These are phyloP conservation scores for Yarrowia yakushimensis DNA, from an alignment of 805 yeast species.

Conservation along the genomic window DNA sequence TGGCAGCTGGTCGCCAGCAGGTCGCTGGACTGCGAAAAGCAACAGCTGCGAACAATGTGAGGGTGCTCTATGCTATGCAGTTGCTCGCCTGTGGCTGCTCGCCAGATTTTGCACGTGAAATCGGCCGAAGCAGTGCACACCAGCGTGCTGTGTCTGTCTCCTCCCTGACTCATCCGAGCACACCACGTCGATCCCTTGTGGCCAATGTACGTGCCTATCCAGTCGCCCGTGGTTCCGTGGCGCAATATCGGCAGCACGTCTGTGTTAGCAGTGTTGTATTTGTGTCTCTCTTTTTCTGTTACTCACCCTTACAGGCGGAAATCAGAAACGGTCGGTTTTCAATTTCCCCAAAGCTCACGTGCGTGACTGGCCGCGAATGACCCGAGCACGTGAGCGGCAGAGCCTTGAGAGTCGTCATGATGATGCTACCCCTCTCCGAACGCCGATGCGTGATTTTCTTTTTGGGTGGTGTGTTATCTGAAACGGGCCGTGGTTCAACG, in stretches of 20 bases:
- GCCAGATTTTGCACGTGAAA: slow-evolving; percentile 35
- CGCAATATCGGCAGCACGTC: slow-evolving; percentile 39
- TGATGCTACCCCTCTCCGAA: not conserved
- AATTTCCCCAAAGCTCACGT: slow-evolving; percentile 32
- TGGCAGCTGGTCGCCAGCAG: slow-evolving; percentile 13
- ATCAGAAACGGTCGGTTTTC: slow-evolving; percentile 31
- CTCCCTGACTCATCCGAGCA: slow-evolving; percentile 29
- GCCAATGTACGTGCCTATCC: slow-evolving; percentile 40
- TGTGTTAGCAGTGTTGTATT: slow-evolving; percentile 11
- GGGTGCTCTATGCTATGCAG: slow-evolving; percentile 29
- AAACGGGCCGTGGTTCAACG: not conserved
- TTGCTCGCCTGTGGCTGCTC: slow-evolving; percentile 29
- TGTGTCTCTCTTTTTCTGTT: not conserved
- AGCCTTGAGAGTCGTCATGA: slow-evolving; percentile 30
- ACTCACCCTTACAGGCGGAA: slow-evolving; percentile 38
- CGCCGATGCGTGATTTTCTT: not conserved
- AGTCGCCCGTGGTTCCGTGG: slow-evolving; percentile 39
- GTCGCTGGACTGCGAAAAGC: slow-evolving; percentile 23
- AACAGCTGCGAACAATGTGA: slow-evolving; percentile 32
- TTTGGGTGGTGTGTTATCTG: not conserved
- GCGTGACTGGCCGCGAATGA: slow-evolving; percentile 39
- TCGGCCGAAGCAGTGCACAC: slow-evolving; percentile 39
- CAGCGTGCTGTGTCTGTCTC: slow-evolving; percentile 29
- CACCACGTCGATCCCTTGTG: slow-evolving; percentile 40
- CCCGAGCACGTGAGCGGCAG: slow-evolving; percentile 39